Percentiles rank a stretch among this genome's conserved stretches.
These are phyloP conservation scores for Aspergillus nidulans DNA, from an alignment of 495 filamentous ascomycete species.

Conservation along the genomic window DNA sequence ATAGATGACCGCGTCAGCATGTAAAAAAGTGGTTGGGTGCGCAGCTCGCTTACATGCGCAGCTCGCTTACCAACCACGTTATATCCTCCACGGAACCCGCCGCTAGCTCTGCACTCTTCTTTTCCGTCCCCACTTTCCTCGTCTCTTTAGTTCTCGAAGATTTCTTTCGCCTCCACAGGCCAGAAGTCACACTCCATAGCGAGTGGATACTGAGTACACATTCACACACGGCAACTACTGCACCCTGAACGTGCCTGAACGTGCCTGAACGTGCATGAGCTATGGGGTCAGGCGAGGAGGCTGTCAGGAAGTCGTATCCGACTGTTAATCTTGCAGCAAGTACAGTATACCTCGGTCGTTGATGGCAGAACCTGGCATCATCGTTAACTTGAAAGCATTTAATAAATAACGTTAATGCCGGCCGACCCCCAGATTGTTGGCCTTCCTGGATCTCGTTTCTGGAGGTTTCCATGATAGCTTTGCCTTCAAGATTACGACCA, in stretches of 20 bases:
- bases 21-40: too few relatives aligned
- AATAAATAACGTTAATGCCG: neutral
- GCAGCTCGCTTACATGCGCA: too few relatives aligned
- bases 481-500: neutral
- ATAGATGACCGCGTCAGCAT: too few relatives aligned
- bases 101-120: too few relatives aligned
- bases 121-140: neutral
- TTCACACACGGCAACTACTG: neutral
- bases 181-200: neutral
- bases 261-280: neutral
- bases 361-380: neutral
- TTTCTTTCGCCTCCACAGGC: too few relatives aligned
- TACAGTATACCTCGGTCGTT: neutral
- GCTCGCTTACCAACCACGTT: too few relatives aligned
- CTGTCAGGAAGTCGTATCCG: neutral
- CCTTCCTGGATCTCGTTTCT: neutral
- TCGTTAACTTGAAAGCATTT: neutral
- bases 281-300: conserved; percentile 1
- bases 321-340: neutral
- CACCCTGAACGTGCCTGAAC: neutral
- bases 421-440: neutral
- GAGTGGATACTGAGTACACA: neutral
- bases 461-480: neutral
- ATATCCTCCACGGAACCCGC: too few relatives aligned
- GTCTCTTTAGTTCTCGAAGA: too few relatives aligned